phyloP scores from a whole-genome alignment of 306 rosid genomes.

The Pyrus bretschneideri region DNA sequence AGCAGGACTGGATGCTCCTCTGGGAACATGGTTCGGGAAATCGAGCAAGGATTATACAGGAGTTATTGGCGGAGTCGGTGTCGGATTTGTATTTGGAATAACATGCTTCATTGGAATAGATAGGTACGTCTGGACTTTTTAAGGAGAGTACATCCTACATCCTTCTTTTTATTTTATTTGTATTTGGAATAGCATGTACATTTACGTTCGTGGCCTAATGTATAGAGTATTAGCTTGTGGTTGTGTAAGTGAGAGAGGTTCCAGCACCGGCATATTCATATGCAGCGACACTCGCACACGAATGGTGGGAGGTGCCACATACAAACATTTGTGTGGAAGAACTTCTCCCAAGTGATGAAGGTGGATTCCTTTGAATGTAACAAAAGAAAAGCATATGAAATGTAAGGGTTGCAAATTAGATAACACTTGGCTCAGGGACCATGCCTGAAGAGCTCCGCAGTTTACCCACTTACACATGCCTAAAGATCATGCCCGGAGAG shows the following conservation, averaged over 20 bases:
- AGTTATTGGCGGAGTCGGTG: constrained; percentile 10
- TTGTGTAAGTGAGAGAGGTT: too few species aligned
- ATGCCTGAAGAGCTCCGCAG: too few species aligned
- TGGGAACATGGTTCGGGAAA: too few species aligned
- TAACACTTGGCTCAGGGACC: too few species aligned
- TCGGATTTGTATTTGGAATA: constrained; percentile 21
- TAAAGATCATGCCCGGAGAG: too few species aligned
- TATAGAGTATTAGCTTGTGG: too few species aligned
- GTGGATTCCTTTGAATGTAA: too few species aligned
- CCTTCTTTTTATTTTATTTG: background rate
- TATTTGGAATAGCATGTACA: background rate
- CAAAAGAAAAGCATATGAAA: background rate
- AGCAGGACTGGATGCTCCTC: background rate
- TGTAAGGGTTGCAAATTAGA: background rate
- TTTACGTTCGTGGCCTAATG: too few species aligned
- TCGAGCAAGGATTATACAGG: background rate
- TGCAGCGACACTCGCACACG: background rate
- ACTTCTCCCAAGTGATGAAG: background rate
- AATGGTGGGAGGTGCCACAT: background rate
- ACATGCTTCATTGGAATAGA: background rate
- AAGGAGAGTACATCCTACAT: background rate
- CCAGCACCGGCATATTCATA: rapidly evolving
- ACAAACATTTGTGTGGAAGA: background rate
- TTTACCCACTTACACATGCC: too few species aligned
- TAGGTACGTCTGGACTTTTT: background rate